phyloP scores from a whole-genome alignment of 768 basidiomycete genomes.

The Hortiboletus flavorubellus region DNA sequence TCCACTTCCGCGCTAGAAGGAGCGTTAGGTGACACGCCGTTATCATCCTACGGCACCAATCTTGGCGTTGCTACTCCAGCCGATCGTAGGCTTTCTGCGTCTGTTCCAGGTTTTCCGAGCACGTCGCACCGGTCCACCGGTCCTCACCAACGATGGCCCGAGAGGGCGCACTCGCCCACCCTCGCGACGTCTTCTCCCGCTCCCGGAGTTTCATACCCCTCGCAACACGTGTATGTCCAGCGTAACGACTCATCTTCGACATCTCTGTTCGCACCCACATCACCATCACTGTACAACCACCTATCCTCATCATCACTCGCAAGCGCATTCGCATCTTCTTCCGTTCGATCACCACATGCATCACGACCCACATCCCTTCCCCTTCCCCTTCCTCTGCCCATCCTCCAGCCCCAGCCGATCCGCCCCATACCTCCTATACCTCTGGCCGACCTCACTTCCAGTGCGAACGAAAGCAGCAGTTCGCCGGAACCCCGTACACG shows the following conservation, averaged over 20 bases:
- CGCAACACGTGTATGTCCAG: conserved; percentile 24
- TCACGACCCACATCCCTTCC: conserved; percentile 14
- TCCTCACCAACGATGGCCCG: conserved; percentile 15
- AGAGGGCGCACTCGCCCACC: conserved; percentile 16
- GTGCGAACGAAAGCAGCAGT: conserved; percentile 14
- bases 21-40: conserved; percentile 26
- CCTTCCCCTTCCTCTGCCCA: conserved; percentile 21
- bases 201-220: conserved; percentile 18
- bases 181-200: background rate
- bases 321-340: conserved; percentile 22
- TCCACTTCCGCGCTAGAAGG: conserved; percentile 33
- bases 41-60: conserved; percentile 11
- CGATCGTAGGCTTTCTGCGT: conserved; percentile 31
- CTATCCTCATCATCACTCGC: conserved; percentile 23
- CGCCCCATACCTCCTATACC: conserved; percentile 35
- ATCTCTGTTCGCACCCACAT: conserved; percentile 17
- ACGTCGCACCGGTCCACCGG: conserved; percentile 19
- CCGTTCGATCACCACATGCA: conserved; percentile 10
- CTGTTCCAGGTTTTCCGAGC: conserved; percentile 30
- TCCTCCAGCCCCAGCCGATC: conserved; percentile 32
- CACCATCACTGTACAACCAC: conserved; percentile 21
- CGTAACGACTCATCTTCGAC: conserved; percentile 17
- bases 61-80: conserved; percentile 12
- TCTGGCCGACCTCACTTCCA: conserved; percentile 25
- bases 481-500: background rate